Conservation (phyloP, 306 rosid genomes). For the Cucumis sativus region Cucumber_9930_V3 NC_026658.2:1823501-1824000, state of each 20-base stretch:
- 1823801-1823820: not conserved
- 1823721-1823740: not conserved
- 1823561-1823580: not conserved
- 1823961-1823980: not conserved
- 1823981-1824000: not conserved
- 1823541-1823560: not conserved
- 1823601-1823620: not conserved
- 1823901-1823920: not conserved
- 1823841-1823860: too few relatives aligned
- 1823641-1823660: not conserved
- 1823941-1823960: not conserved
- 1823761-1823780: not conserved
- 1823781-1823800: not conserved
- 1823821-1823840: not conserved
- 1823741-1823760: not conserved
- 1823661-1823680: not conserved
- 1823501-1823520: slow-evolving; percentile 60
- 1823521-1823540: not conserved
- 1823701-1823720: not conserved
- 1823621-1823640: not conserved
- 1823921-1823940: not conserved
- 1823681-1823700: not conserved
- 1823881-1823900: not conserved
- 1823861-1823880: too few relatives aligned
- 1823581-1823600: not conserved